Evolutionary conservation across 2,329 filamentous ascomycete species (phyloP).

Genomic region (Fonsecaea multimorphosa): DNA sequence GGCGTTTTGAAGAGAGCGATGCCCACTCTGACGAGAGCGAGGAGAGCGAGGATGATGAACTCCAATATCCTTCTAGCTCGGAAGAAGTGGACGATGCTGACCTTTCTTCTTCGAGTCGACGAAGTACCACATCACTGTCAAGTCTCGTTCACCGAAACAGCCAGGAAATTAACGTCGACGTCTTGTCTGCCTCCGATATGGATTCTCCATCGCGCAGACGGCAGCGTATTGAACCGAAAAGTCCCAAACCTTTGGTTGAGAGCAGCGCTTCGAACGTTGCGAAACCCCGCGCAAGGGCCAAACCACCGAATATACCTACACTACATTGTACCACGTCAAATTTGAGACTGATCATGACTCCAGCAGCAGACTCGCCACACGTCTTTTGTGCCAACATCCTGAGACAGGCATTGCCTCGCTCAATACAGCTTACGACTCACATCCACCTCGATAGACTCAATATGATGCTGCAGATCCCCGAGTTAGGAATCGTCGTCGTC

Average conservation of each 20-base stretch:
- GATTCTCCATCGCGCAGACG: slow-evolving; percentile 4
- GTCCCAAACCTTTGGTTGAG: background rate
- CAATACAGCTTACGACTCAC: slow-evolving; percentile 23
- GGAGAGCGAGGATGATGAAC: slow-evolving; percentile 24
- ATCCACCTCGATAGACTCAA: slow-evolving; percentile 55
- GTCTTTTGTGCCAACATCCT: slow-evolving; percentile 39
- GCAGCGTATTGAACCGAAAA: background rate
- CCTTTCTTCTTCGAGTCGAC: slow-evolving; percentile 13
- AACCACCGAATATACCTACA: slow-evolving; percentile 34
- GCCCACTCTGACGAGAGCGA: slow-evolving; percentile 26
- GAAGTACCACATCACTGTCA: slow-evolving; percentile 18
- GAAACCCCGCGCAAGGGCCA: slow-evolving; percentile 1
- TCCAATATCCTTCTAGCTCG: slow-evolving; percentile 16
- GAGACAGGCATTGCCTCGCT: slow-evolving; percentile 34
- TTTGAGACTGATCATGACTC: slow-evolving; percentile 36
- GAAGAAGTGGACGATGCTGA: slow-evolving; percentile 18
- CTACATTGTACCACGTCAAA: slow-evolving; percentile 37
- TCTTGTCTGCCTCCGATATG: background rate
- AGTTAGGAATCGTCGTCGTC: slow-evolving; percentile 63
- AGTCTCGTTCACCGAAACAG: slow-evolving; percentile 18
- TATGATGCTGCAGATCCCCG: slow-evolving; percentile 63
- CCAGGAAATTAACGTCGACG: slow-evolving; percentile 19
- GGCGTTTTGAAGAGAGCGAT: slow-evolving; percentile 6
- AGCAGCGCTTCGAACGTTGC: slow-evolving; percentile 4
- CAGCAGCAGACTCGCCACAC: slow-evolving; percentile 33